Conservation (phyloP, 371 early-diverging fungal species). For the Rhizopus delemar region DNA sequence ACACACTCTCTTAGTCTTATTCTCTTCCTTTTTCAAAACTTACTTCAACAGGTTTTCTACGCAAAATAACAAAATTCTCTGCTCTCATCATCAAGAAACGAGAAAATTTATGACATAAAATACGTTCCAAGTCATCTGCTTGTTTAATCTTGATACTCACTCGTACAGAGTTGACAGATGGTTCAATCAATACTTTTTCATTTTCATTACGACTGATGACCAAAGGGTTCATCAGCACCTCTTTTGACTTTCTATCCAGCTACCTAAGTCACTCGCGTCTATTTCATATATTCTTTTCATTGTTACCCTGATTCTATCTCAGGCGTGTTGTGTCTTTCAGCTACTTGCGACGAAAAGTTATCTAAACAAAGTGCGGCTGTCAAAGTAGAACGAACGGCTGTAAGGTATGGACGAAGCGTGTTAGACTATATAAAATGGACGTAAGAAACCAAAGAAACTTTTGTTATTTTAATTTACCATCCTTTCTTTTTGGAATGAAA, state of each 20-base stretch:
- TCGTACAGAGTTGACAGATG: constrained; percentile 92
- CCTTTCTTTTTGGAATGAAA: no score
- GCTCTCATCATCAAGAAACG: constrained; percentile 96
- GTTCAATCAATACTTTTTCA: constrained; percentile 92
- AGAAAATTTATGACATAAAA: constrained; percentile 94
- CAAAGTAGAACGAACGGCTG: constrained; percentile 90
- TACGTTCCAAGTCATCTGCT: constrained; percentile 95
- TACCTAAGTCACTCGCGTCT: not conserved
- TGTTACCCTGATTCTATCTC: constrained; percentile 92
- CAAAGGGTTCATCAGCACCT: constrained; percentile 69
- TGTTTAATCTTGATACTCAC: constrained; percentile 96
- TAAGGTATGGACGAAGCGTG: constrained; percentile 94
- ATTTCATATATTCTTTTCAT: not conserved
- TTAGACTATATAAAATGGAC: constrained; percentile 71
- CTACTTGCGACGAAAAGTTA: constrained; percentile 96
- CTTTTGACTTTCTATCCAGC: constrained; percentile 26
- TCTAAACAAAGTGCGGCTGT: constrained; percentile 94
- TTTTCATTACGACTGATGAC: constrained; percentile 92
- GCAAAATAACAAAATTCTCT: constrained; percentile 92
- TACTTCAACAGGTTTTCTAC: constrained; percentile 89
- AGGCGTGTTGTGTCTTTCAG: constrained; percentile 97
- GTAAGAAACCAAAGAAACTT: no score
- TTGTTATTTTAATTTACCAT: no score
- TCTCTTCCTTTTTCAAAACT: constrained; percentile 7
- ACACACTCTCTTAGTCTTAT: constrained; percentile 6